These are phyloP conservation scores for Talaromyces adpressus DNA, from an alignment of 495 filamentous ascomycete species.

Conservation along the genomic window DNA sequence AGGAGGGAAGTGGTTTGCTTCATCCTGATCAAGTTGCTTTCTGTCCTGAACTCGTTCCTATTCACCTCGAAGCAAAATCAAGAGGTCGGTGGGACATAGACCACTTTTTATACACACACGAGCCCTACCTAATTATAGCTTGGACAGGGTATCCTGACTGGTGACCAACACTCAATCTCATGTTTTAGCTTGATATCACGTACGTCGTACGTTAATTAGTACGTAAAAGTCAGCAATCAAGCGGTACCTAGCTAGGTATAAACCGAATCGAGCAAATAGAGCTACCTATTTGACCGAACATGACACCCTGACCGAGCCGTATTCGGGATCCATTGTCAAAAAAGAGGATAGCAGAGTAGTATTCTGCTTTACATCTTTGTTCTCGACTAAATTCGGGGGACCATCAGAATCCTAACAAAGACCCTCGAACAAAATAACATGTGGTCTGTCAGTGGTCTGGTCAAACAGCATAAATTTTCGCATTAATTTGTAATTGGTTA, in stretches of 20 bases:
- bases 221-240: neutral
- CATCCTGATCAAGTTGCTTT: neutral
- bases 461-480: neutral
- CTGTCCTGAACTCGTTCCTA: neutral
- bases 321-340: neutral
- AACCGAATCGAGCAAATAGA: neutral
- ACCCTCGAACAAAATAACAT: neutral
- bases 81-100: neutral
- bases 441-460: neutral
- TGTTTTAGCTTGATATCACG: neutral
- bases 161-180: neutral
- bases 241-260: neutral
- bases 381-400: neutral
- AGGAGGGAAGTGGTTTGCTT: conserved; percentile 1
- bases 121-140: neutral
- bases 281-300: neutral
- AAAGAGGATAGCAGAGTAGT: neutral
- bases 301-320: neutral
- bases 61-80: neutral
- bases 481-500: neutral
- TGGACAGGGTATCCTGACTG: neutral
- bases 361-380: neutral
- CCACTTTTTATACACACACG: neutral
- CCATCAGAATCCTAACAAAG: neutral
- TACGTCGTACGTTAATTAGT: neutral